Percentiles rank a stretch among this genome's conserved stretches.
Conservation (phyloP, 2,329 filamentous ascomycete species). For the Fusarium sp. region DNA sequence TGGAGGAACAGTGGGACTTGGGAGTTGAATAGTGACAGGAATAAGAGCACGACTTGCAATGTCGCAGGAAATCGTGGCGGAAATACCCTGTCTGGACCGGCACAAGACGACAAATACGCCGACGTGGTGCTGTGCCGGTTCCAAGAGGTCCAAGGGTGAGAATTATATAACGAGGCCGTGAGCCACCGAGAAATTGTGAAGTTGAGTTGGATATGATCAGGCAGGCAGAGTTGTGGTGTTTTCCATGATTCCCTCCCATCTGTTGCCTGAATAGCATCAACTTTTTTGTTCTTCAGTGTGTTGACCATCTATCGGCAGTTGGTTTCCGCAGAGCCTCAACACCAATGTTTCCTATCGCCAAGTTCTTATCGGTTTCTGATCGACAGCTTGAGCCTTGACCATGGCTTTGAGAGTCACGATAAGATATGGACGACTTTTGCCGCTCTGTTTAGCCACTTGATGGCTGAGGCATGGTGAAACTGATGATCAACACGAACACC, state of each 20-base stretch:
- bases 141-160: background rate
- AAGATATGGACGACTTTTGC: slow-evolving; percentile 14
- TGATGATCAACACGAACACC: slow-evolving; percentile 10
- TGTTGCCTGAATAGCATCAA: background rate
- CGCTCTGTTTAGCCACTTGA: background rate
- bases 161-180: slow-evolving; percentile 33
- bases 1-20: slow-evolving; percentile 33
- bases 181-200: slow-evolving; percentile 6
- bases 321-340: slow-evolving; percentile 37
- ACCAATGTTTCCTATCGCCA: slow-evolving; percentile 3
- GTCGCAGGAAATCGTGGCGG: slow-evolving; percentile 35
- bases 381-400: slow-evolving; percentile 5
- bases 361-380: slow-evolving; percentile 22
- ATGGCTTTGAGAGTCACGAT: slow-evolving; percentile 9
- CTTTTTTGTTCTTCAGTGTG: background rate
- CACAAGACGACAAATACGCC: slow-evolving; percentile 30
- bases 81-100: slow-evolving; percentile 35
- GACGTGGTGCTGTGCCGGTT: slow-evolving; percentile 23
- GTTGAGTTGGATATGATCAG: background rate
- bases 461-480: slow-evolving; percentile 16
- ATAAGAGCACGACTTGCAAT: slow-evolving; percentile 18
- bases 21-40: slow-evolving; percentile 19
- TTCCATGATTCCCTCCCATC: background rate
- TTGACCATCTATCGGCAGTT: slow-evolving; percentile 26
- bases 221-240: slow-evolving; percentile 3